These are phyloP conservation scores for Polytolypa hystricis DNA, from an alignment of 2,329 filamentous ascomycete species.

Conservation along the genomic window DNA sequence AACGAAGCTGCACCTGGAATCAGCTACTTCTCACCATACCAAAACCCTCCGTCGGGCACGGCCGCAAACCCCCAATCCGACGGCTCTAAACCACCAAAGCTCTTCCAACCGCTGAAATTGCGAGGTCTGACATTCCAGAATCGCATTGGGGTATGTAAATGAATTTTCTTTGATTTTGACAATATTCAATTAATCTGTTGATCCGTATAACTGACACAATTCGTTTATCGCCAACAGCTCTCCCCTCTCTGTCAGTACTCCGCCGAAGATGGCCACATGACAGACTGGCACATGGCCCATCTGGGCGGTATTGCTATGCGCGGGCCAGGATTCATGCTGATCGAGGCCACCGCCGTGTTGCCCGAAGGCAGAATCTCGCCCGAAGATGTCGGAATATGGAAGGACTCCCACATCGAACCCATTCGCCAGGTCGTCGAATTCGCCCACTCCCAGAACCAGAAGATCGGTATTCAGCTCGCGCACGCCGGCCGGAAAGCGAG, in stretches of 20 bases:
- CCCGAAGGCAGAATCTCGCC: slow-evolving; percentile 70
- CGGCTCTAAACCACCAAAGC: slow-evolving; percentile 38
- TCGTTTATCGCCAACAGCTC: slow-evolving; percentile 27
- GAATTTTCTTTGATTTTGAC: neutral
- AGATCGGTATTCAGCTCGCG: slow-evolving; percentile 62
- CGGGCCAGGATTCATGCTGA: slow-evolving; percentile 58
- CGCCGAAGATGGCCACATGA: slow-evolving; percentile 59
- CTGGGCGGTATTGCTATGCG: slow-evolving; percentile 61
- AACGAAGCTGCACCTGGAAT: slow-evolving; percentile 25
- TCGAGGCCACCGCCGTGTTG: slow-evolving; percentile 68
- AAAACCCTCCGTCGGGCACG: slow-evolving; percentile 26
- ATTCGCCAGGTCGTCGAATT: slow-evolving; percentile 20
- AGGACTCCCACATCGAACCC: slow-evolving; percentile 59
- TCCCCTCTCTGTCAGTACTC: slow-evolving; percentile 58
- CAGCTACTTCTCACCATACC: slow-evolving; percentile 29
- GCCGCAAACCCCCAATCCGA: slow-evolving; percentile 31
- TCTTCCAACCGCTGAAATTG: slow-evolving; percentile 48
- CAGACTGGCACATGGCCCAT: slow-evolving; percentile 73
- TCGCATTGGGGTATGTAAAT: slow-evolving; percentile 43
- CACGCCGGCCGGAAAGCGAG: slow-evolving; percentile 64
- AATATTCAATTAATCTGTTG: neutral
- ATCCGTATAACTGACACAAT: neutral
- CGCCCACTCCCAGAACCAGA: slow-evolving; percentile 44
- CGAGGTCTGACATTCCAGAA: slow-evolving; percentile 55
- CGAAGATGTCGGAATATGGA: slow-evolving; percentile 69